Evolutionary conservation across 225 moss, liverwort and hornwort genomes (phyloP).

Genomic region (Neckera pumila): DNA sequence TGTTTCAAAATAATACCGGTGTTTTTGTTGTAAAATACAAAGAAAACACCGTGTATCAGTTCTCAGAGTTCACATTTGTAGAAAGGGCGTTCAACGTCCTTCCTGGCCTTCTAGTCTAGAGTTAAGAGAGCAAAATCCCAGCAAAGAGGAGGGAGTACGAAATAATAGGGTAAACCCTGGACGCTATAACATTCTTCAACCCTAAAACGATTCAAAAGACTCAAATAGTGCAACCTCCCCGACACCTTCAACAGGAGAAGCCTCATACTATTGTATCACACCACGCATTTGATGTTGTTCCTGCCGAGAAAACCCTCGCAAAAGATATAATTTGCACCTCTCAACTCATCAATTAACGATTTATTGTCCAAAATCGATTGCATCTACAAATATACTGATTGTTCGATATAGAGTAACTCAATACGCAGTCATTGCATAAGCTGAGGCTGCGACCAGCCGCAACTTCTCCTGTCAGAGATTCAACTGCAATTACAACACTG

Average conservation of each 20-base stretch:
- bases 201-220: neutral
- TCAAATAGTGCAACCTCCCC: neutral
- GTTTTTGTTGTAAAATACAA: too few relatives aligned
- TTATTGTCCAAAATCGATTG: neutral
- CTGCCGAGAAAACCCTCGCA: neutral
- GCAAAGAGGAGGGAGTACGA: neutral
- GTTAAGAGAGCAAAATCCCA: neutral
- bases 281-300: neutral
- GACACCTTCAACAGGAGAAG: neutral
- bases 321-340: neutral
- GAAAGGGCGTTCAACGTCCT: too few relatives aligned
- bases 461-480: neutral
- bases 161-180: neutral
- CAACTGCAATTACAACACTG: neutral
- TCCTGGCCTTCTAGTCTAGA: neutral
- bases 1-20: too few relatives aligned
- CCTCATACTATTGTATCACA: neutral
- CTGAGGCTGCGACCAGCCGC: neutral
- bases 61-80: too few relatives aligned
- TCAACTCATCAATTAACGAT: neutral
- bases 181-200: neutral
- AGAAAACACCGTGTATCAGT: too few relatives aligned
- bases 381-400: neutral
- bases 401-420: neutral
- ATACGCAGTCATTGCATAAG: neutral